Evolutionary conservation across 176 grass and related monocot species (phyloP).

Genomic region (sorghum (Sorghum bicolor)): DNA sequence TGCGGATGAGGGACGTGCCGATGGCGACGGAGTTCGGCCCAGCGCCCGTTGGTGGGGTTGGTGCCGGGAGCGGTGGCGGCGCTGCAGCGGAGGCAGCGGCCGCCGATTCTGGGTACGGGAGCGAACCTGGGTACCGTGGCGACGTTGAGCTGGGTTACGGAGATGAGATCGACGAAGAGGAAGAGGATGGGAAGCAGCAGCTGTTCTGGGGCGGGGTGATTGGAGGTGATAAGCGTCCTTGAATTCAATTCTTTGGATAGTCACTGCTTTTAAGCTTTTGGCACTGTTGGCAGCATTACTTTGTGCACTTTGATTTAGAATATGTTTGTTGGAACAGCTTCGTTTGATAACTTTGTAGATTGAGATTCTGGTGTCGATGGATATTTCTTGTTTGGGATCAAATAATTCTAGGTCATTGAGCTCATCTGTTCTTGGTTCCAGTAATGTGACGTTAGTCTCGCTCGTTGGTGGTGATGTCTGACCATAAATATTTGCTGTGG

Average conservation of each 20-base stretch:
- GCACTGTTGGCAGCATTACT: background rate
- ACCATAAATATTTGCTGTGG: background rate
- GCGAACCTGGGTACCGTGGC: slow-evolving; percentile 73
- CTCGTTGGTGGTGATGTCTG: background rate
- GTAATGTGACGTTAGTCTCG: background rate
- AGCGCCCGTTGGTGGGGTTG: slow-evolving; percentile 20
- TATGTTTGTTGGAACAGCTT: background rate
- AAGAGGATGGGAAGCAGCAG: slow-evolving; percentile 63
- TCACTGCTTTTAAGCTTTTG: background rate
- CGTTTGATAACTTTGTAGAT: background rate
- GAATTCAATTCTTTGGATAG: slow-evolving; percentile 18
- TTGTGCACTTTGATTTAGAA: background rate
- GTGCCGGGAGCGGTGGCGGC: slow-evolving; percentile 22
- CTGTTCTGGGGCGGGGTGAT: slow-evolving; percentile 64
- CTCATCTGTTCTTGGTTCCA: background rate
- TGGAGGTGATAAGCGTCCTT: slow-evolving; percentile 52
- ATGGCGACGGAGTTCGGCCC: slow-evolving; percentile 40
- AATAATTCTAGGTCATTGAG: background rate
- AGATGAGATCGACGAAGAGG: slow-evolving; percentile 74
- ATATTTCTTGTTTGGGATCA: background rate
- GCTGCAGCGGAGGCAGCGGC: slow-evolving; percentile 33
- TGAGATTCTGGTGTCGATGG: background rate
- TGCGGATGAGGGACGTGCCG: slow-evolving; percentile 66
- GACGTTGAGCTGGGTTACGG: slow-evolving; percentile 81
- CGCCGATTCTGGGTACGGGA: slow-evolving; percentile 73